Base-by-base conservation (phyloP, 768 basidiomycete species). In the Coprinopsis sp. region DNA sequence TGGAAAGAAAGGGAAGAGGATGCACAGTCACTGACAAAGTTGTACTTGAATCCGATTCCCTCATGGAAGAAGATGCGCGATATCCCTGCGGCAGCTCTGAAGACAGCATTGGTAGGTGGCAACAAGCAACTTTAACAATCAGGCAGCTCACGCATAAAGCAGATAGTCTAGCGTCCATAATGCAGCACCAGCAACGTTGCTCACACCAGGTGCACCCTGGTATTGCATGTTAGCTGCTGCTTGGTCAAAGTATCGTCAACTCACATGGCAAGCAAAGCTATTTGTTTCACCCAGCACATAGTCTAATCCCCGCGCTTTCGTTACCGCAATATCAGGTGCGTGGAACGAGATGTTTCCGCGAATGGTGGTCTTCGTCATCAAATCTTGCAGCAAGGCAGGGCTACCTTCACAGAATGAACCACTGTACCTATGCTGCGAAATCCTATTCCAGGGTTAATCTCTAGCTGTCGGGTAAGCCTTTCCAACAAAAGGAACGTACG, bases 31-130 rank as follows among this genome's bases (percentile, higher is more conserved):
- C 64, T 44, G 46, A 80, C 83, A 44, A 84, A 65, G 56, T 77
- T 81, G 56, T 85, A 87, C 62, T 86, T 87, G 64, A 72, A 86
- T 1, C 84, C 84, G 43, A 86, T 66, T 14, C 83, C 84, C 45
- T 79, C 69, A 55, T 87, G 82, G 68, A 82, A 83, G 63, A 74
- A 79, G 13, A 81, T 51, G 40, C 73, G 67, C 23, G 72, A 69
- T 23, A 81, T 74, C 3, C 78, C 78, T 8, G 81, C 60, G 51
- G 74, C 74, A 2, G 77, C 63, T 14, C 69, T 71, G 41, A 12
- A 34, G 19, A 14, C 24, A 13, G n/a, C 21, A 28, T 50, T n/a
- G n/a, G n/a, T n/a, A n/a, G 11, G 40, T 27, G 30, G 11, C 25
- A 28, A 34, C 29, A 24, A 36, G 16, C 22, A 49, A 6, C 22